Percentiles rank a stretch among this genome's conserved stretches.
Conservation (phyloP, 805 yeast species). For the Clavispora santaluciae region DNA sequence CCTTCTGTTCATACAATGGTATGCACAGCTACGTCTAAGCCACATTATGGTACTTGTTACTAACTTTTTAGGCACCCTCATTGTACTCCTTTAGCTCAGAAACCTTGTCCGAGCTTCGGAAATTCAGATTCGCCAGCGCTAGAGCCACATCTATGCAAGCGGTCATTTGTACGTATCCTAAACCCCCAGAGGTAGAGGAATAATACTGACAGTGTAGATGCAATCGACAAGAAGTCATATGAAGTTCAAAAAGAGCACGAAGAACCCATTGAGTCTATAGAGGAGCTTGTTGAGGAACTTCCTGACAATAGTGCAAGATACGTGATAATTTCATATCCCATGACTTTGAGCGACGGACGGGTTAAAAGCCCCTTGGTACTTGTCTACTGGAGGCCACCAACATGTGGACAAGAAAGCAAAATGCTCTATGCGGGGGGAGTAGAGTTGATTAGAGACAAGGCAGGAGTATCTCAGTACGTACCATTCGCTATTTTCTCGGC, state of each 20-base stretch:
- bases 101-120: slow-evolving; percentile 55
- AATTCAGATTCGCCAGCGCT: slow-evolving; percentile 70
- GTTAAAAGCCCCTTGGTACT: slow-evolving; percentile 69
- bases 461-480: slow-evolving; percentile 64
- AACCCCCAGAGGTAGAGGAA: too few relatives aligned
- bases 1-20: background rate
- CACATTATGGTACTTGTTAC: background rate
- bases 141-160: slow-evolving; percentile 61
- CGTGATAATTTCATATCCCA: slow-evolving; percentile 71
- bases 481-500: background rate
- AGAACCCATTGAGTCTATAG: slow-evolving; percentile 46
- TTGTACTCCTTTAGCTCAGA: slow-evolving; percentile 61
- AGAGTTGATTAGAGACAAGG: slow-evolving; percentile 69
- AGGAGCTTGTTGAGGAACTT: slow-evolving; percentile 65
- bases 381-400: slow-evolving; percentile 85
- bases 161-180: slow-evolving; percentile 43
- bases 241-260: slow-evolving; percentile 47
- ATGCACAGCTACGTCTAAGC: background rate
- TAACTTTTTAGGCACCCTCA: slow-evolving; percentile 22
- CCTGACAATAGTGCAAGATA: slow-evolving; percentile 82
- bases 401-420: slow-evolving; percentile 73
- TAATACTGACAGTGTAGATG: slow-evolving; percentile 24
- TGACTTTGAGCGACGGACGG: slow-evolving; percentile 66
- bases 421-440: slow-evolving; percentile 92
- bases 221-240: slow-evolving; percentile 52